Base-by-base conservation (phyloP, 73 alveolate genomes). In the Effrenium voratum region DNA sequence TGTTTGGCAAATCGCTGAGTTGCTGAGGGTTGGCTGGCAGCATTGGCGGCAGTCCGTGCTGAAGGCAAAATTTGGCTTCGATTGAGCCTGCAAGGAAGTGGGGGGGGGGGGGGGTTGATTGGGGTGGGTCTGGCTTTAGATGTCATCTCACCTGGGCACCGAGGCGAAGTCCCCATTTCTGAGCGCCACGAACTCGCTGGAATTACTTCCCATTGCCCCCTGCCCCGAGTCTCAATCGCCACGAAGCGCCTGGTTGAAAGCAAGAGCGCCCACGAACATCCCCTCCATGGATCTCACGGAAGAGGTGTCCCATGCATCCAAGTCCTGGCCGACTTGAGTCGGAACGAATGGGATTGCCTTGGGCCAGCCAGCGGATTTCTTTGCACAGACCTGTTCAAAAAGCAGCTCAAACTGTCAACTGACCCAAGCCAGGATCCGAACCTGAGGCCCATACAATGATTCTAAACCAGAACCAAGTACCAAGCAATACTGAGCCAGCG, bases 241-340 rank as follows among this genome's bases (percentile, higher is more conserved):
- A 22, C 47, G 47, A 77, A 93, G 45, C 32, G 43, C 34, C 36
- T 92, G 94, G 49, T 92, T 46, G 73, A 92, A 92, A 36, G 98
- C 81, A 1, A 36, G 32, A 30, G 98, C 98, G 34, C 52, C 77
- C 24, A 32, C 40, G 28, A 92, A 92, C 91, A 47, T 92, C 46
- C 44, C 36, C 1, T 5, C 24, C 77, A 92, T 24, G 81, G 34
- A 19, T 22, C 41, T 72, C 73, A 92, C 98, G 0, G 49, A 13
- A 34, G 80, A 44, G 44, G 73, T 59, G 57, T 92, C 98, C 98
- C 98, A 92, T 22, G 22, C 5, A 26, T 41, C 52, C 40, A 92
- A 10, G 79, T 50, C 45, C 22, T 44, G 77, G 72, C 41, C 41
- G 44, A 85, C 12, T 66, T 19, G 5, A 66, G 80, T 66, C 80